Evolutionary conservation across 768 basidiomycete species (phyloP).

Genomic region (Amanita rubescens): DNA sequence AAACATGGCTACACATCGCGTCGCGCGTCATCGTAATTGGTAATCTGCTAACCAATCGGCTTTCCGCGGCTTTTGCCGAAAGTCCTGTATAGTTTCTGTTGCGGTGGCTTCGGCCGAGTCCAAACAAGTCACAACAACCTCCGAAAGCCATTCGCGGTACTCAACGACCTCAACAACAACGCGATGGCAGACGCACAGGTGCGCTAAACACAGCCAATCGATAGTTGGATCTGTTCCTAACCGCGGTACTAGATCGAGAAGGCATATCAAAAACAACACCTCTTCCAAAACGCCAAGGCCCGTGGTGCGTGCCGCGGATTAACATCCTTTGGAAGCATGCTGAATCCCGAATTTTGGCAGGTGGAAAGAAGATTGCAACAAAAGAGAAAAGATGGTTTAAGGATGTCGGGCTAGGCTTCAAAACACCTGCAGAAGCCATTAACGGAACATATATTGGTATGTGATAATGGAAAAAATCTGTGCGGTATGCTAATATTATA

Average conservation of each 20-base stretch:
- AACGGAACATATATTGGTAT: constrained; percentile 93
- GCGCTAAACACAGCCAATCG: constrained; percentile 12
- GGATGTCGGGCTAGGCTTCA: constrained; percentile 95
- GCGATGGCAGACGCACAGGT: constrained; percentile 60
- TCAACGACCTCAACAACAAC: constrained; percentile 35
- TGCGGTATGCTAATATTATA: background rate
- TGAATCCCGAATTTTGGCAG: constrained; percentile 29
- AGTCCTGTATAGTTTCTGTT: constrained; percentile 33
- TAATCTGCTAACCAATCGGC: background rate
- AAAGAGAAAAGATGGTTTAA: constrained; percentile 99
- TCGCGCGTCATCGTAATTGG: constrained; percentile 18
- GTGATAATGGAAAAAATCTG: constrained; percentile 22
- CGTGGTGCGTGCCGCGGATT: constrained; percentile 57
- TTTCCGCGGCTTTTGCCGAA: constrained; percentile 26
- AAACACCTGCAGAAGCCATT: constrained; percentile 94
- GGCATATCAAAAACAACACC: constrained; percentile 94
- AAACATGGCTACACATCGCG: constrained; percentile 44
- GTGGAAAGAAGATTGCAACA: constrained; percentile 85
- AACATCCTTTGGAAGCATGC: background rate
- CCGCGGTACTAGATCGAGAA: constrained; percentile 71
- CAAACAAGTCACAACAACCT: constrained; percentile 38
- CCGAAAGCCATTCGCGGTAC: constrained; percentile 7
- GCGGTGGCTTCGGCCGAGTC: constrained; percentile 28
- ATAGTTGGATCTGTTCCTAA: constrained; percentile 5
- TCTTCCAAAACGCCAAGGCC: constrained; percentile 97